Evolutionary conservation across 306 rosid species (phyloP).

Genomic region (Acacia crassicarpa): DNA sequence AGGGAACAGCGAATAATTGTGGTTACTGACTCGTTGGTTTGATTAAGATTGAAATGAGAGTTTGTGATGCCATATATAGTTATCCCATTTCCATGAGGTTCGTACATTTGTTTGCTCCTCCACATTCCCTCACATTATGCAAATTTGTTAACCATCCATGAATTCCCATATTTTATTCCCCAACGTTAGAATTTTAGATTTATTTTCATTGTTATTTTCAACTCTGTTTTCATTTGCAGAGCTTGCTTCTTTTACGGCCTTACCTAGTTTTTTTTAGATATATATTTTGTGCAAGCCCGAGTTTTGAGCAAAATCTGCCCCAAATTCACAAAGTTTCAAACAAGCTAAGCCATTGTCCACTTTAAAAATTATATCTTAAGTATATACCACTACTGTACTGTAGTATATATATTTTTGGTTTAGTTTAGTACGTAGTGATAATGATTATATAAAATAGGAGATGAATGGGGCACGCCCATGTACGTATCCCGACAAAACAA

Average conservation of each 20-base stretch:
- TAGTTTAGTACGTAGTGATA: too few species aligned
- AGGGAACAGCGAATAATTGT: not conserved
- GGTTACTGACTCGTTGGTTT: not conserved
- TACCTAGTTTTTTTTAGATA: not conserved
- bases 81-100: not conserved
- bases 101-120: slow-evolving; percentile 26
- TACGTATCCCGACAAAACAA: too few species aligned
- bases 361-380: too few species aligned
- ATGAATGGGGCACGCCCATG: too few species aligned
- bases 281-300: not conserved
- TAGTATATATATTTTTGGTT: too few species aligned
- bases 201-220: not conserved
- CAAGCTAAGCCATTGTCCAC: too few species aligned
- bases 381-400: too few species aligned
- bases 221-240: not conserved
- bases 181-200: not conserved
- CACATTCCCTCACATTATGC: not conserved
- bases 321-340: too few species aligned
- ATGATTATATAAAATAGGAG: too few species aligned
- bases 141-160: slow-evolving; percentile 16
- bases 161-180: slow-evolving; percentile 2
- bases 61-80: not conserved
- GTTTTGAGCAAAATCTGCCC: not conserved
- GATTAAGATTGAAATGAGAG: not conserved
- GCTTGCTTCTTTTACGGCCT: slow-evolving; percentile 31